Percentiles rank a stretch among this genome's conserved stretches.
Evolutionary conservation across 129 eudicot species (phyloP).

Genomic region (Flaveria sonorensis): DNA sequence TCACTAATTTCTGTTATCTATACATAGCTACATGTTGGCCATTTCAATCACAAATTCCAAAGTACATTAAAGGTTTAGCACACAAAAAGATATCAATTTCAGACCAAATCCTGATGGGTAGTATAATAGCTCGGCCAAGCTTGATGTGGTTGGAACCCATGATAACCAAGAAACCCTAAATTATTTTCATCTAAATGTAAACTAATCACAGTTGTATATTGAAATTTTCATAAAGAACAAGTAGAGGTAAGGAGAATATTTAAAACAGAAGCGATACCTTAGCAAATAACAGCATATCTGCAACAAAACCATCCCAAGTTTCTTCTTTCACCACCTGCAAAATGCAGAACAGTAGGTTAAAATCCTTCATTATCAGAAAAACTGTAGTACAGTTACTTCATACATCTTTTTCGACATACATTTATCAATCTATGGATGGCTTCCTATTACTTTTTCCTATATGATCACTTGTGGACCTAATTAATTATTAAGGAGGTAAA

Average conservation of each 20-base stretch:
- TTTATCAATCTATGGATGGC: background rate
- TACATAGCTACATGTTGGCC: background rate
- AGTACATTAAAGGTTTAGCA: background rate
- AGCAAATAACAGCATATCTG: slow-evolving; percentile 63
- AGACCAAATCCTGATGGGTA: background rate
- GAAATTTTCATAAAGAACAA: background rate
- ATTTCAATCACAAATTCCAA: background rate
- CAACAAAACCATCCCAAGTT: slow-evolving; percentile 86
- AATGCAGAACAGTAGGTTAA: background rate
- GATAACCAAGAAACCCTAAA: slow-evolving; percentile 5
- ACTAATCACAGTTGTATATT: background rate
- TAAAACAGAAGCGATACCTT: slow-evolving; percentile 49
- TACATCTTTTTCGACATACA: background rate
- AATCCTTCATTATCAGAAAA: background rate
- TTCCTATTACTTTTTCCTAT: background rate
- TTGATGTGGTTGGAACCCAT: slow-evolving; percentile 13
- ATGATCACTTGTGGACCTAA: background rate
- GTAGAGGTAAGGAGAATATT: background rate
- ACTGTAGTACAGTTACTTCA: background rate
- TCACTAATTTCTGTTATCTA: background rate
- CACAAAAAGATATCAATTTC: background rate
- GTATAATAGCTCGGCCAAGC: slow-evolving; percentile 8
- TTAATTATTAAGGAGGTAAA: background rate
- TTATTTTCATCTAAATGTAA: background rate
- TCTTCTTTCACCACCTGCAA: slow-evolving; percentile 80